Evolutionary conservation across 192 early-diverging fungal genomes (phyloP), one percentile per base, ranked within the genome.

Genomic region (Funneliformis geosporum): DNA sequence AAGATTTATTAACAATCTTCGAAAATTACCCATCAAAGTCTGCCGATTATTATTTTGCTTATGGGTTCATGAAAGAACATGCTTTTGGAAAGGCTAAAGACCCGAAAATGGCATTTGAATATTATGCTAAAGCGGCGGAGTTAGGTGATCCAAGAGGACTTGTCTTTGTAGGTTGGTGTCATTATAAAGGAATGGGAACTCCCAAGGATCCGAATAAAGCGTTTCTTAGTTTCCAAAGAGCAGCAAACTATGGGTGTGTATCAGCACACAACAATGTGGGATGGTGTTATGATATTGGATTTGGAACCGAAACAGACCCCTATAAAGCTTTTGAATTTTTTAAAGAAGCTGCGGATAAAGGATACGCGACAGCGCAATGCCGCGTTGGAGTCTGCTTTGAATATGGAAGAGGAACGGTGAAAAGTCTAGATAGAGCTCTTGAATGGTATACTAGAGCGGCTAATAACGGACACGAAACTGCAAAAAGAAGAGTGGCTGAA

Each of bases 201-300:
- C 1, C 39, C 3, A 64, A 64, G 27, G 44, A 66, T 67, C 43
- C 76, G 42, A 21, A 18, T 33, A 77, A 65, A 67, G 76, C 76
- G 14, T 77, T 77, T 50, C 11, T 55, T 28, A 44, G 42, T 25
- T 77, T 77, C 55, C 50, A 77, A 67, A 64, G 64, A 21, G 76
- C 61, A 2, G 61, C 62, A 1, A 21, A 78, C 8, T 25, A 60
- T 11, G 76, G 64, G 38, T 67, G 44, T 38, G 18, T 66, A 8
- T 67, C 62, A 16, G 76, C 76, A 21, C 38, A 43, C 25, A 65
- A 67, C 28, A 78, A 78, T 50, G 76, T 78, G 9, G 76, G 76
- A 28, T 78, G 76, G 76, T 78, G 76, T 78, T 67, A 55, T 44
- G 76, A 78, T 55, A 64, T 78, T 10, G 76, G 76, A 78, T 64